Conservation (phyloP, 441 rosid genomes). For the Euphorbia schlechtendalii region DNA sequence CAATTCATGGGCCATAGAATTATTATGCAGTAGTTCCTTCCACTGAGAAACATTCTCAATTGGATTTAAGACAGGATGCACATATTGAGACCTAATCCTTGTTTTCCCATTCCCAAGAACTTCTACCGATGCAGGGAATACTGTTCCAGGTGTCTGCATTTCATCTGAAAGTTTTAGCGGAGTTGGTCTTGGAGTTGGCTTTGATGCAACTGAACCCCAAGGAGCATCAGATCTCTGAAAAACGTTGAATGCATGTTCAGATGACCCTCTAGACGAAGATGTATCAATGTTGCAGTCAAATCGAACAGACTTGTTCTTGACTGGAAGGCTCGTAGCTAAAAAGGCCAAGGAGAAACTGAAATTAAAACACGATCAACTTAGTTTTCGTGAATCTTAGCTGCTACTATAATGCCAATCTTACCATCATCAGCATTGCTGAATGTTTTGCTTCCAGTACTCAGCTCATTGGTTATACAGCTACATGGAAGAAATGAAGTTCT, state of each 20-base stretch:
- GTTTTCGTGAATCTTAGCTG: slow-evolving; percentile 21
- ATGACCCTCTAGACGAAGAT: slow-evolving; percentile 33
- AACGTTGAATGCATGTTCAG: slow-evolving; percentile 29
- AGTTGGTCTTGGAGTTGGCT: slow-evolving; percentile 62
- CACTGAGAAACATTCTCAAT: slow-evolving; percentile 37
- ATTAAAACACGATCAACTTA: slow-evolving; percentile 19
- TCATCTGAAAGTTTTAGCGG: slow-evolving; percentile 76
- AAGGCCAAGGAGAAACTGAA: slow-evolving; percentile 22
- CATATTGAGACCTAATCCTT: slow-evolving; percentile 68
- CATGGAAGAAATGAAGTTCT: slow-evolving; percentile 14
- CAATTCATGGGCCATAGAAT: slow-evolving; percentile 24
- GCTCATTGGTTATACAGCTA: slow-evolving; percentile 47
- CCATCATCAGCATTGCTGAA: slow-evolving; percentile 33
- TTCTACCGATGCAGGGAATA: slow-evolving; percentile 53
- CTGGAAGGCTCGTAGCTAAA: slow-evolving; percentile 29
- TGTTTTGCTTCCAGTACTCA: slow-evolving; percentile 27
- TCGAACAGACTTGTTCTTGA: slow-evolving; percentile 60
- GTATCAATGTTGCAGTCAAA: slow-evolving; percentile 57
- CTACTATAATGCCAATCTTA: slow-evolving; percentile 28
- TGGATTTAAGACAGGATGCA: slow-evolving; percentile 46
- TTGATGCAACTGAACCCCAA: slow-evolving; percentile 26
- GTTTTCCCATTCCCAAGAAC: slow-evolving; percentile 38
- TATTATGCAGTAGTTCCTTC: slow-evolving; percentile 35
- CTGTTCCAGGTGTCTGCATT: slow-evolving; percentile 97
- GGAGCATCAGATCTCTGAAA: slow-evolving; percentile 31